These are phyloP conservation scores for Rosa chinensis DNA, from an alignment of 306 rosid genomes.

Conservation along the genomic window DNA sequence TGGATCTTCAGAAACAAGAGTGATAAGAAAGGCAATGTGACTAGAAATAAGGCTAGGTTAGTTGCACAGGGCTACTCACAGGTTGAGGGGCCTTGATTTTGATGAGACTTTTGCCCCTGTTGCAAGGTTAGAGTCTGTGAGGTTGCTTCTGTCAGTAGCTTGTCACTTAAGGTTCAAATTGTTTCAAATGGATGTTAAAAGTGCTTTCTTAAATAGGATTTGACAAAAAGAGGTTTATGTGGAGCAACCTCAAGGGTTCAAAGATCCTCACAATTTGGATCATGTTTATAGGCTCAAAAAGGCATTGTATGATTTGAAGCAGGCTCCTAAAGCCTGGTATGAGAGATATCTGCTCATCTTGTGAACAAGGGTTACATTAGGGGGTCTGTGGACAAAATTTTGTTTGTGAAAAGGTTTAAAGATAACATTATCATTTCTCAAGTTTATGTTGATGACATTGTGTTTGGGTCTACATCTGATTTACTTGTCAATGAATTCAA, in stretches of 20 bases:
- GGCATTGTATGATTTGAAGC: too few species aligned
- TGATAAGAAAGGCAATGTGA: too few species aligned
- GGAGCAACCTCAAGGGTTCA: not conserved
- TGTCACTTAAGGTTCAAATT: not conserved
- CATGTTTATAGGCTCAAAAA: too few species aligned
- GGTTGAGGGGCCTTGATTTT: too few species aligned
- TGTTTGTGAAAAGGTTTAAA: too few species aligned
- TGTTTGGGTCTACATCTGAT: too few species aligned
- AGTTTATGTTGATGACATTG: too few species aligned
- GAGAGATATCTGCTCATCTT: not conserved
- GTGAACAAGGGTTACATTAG: not conserved
- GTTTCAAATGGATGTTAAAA: not conserved
- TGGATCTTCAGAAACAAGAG: too few species aligned
- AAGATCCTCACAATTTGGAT: not conserved
- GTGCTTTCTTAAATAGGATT: not conserved
- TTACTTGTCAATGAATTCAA: too few species aligned
- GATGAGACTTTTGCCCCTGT: not conserved
- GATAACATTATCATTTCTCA: too few species aligned
- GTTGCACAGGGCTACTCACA: too few species aligned
- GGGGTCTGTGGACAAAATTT: not conserved
- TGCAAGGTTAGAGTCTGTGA: not conserved
- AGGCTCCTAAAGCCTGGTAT: not conserved
- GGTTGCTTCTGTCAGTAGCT: not conserved
- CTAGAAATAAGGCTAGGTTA: too few species aligned
- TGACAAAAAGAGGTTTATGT: not conserved